phyloP scores from a whole-genome alignment of 169 alveolate genomes.

The Babesia gibsoni region DNA sequence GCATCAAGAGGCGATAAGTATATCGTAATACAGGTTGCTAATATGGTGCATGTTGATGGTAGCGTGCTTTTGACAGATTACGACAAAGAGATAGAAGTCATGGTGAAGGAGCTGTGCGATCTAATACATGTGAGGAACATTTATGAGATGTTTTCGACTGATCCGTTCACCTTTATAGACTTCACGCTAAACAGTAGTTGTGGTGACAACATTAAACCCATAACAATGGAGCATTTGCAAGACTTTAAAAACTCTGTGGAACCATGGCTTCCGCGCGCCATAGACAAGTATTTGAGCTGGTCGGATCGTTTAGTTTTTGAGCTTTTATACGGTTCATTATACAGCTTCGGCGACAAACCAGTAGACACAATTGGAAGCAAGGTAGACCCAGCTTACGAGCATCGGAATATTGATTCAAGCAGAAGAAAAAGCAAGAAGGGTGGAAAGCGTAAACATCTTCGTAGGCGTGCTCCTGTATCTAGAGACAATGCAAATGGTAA shows the following conservation, averaged over 20 bases:
- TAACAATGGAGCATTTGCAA: background rate
- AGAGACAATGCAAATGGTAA: too few species aligned
- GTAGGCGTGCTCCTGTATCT: too few species aligned
- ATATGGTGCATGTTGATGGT: background rate
- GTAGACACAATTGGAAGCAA: too few species aligned
- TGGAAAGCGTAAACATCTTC: too few species aligned
- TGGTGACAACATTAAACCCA: background rate
- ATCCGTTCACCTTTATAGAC: background rate
- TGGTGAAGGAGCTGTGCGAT: constrained; percentile 26
- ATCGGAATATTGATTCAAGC: too few species aligned
- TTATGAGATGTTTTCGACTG: constrained; percentile 6
- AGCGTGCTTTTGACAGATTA: background rate
- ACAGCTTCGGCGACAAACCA: too few species aligned
- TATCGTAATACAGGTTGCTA: constrained; percentile 9
- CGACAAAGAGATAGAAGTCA: constrained; percentile 21
- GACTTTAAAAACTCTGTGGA: background rate
- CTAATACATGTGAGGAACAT: constrained; percentile 22
- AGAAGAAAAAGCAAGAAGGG: too few species aligned
- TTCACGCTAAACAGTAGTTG: background rate
- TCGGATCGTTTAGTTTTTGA: background rate
- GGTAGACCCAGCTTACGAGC: too few species aligned
- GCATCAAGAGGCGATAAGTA: background rate
- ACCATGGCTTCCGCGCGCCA: constrained; percentile 1
- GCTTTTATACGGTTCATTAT: background rate
- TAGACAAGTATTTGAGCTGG: constrained; percentile 1